Conservation (phyloP, 352 stramenopile species). For the Pythium plurisporium region DNA sequence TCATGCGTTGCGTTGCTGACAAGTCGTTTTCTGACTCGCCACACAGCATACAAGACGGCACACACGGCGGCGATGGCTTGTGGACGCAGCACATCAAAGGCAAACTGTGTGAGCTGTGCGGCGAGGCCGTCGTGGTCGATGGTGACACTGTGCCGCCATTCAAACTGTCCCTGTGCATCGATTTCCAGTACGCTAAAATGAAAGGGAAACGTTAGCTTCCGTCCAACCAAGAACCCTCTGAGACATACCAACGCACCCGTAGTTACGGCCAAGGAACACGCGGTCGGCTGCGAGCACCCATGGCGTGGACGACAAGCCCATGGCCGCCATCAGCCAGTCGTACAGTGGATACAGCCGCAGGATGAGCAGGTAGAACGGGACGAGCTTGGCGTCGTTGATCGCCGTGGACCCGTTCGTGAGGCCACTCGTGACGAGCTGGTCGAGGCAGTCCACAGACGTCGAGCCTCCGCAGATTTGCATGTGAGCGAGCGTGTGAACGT, state of each 20-base stretch:
- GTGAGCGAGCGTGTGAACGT: constrained; percentile 57
- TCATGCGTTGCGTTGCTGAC: too few relatives aligned
- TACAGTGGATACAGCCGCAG: not conserved
- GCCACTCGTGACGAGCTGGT: constrained; percentile 67
- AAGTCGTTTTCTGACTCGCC: not conserved
- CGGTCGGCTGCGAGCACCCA: constrained; percentile 37
- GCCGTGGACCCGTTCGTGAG: constrained; percentile 47
- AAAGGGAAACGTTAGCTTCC: too few relatives aligned
- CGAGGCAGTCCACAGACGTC: constrained; percentile 28
- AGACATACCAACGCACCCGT: constrained; percentile 30
- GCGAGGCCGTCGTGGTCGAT: not conserved
- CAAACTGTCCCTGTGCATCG: too few relatives aligned
- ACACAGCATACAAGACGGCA: not conserved
- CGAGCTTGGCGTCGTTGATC: not conserved
- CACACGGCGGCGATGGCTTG: not conserved
- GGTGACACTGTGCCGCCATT: too few relatives aligned
- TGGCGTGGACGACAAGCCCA: not conserved
- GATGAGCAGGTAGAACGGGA: constrained; percentile 1
- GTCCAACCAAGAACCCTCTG: too few relatives aligned
- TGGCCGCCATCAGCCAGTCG: not conserved
- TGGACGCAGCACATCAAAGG: not conserved
- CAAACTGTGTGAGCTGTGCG: not conserved
- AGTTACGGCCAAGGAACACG: constrained; percentile 62
- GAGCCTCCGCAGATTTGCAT: constrained; percentile 34
- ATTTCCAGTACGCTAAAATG: constrained; percentile 20